phyloP scores from a whole-genome alignment of 2,329 filamentous ascomycete genomes.

The Rhexocercosporidium sp. region DNA sequence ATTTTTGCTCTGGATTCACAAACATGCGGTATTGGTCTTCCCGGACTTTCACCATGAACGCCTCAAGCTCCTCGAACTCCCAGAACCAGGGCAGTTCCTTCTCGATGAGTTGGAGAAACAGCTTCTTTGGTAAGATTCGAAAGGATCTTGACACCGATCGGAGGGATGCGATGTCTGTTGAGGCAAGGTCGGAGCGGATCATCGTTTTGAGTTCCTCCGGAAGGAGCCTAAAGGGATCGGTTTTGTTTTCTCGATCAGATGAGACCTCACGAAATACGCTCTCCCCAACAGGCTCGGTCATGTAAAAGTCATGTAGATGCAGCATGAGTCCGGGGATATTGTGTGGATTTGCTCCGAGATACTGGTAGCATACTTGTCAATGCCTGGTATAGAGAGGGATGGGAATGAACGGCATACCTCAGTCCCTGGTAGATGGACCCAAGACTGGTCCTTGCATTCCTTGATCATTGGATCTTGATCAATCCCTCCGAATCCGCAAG shows the following conservation, averaged over 20 bases:
- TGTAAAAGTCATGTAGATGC: neutral
- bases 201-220: slow-evolving; percentile 3
- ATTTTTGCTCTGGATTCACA: neutral
- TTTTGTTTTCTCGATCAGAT: neutral
- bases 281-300: neutral
- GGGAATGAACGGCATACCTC: neutral
- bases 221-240: slow-evolving; percentile 1
- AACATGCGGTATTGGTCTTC: neutral
- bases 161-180: slow-evolving; percentile 9
- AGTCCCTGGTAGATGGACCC: neutral
- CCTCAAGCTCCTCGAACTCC: neutral
- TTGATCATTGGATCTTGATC: neutral
- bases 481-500: neutral
- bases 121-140: neutral
- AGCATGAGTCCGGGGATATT: neutral
- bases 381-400: neutral
- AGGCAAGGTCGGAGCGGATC: slow-evolving; percentile 4
- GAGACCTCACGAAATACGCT: neutral
- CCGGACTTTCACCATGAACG: neutral
- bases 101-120: slow-evolving; percentile 2
- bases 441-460: neutral
- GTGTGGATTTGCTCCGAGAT: neutral
- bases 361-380: neutral
- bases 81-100: slow-evolving; percentile 13
- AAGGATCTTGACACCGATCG: neutral